Evolutionary conservation across 768 basidiomycete genomes (phyloP).

Genomic region (Calocera cornea): DNA sequence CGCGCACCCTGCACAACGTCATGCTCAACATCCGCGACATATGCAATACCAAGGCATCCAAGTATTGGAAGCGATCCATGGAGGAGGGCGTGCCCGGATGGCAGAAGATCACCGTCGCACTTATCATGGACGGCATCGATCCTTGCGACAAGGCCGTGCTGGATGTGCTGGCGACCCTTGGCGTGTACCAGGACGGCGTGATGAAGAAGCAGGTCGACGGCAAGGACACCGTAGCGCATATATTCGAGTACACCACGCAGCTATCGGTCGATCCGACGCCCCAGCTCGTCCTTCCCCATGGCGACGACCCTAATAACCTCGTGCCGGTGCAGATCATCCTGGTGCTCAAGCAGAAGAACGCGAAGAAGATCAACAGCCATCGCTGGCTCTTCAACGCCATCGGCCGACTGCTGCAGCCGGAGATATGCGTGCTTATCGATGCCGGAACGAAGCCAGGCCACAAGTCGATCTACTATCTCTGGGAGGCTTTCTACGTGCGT

Average conservation of each 20-base stretch:
- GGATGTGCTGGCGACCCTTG: constrained; percentile 76
- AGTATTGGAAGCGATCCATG: constrained; percentile 73
- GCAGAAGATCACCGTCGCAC: constrained; percentile 81
- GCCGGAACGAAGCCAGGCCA: constrained; percentile 95
- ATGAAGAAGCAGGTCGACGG: constrained; percentile 72
- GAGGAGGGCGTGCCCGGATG: constrained; percentile 77
- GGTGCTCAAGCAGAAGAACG: constrained; percentile 83
- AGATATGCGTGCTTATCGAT: constrained; percentile 83
- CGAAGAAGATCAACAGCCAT: constrained; percentile 93
- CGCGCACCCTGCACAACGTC: constrained; percentile 73
- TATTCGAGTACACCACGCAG: constrained; percentile 98
- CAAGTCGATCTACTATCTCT: constrained; percentile 89
- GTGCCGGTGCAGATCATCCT: constrained; percentile 88
- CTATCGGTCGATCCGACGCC: constrained; percentile 85
- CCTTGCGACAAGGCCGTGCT: constrained; percentile 83
- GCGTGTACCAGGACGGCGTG: constrained; percentile 87
- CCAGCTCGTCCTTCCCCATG: constrained; percentile 78
- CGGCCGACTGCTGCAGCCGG: constrained; percentile 71
- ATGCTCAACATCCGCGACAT: constrained; percentile 97
- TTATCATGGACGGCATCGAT: constrained; percentile 77
- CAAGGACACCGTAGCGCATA: constrained; percentile 82
- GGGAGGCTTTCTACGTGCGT: constrained; percentile 65
- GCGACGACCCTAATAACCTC: constrained; percentile 80
- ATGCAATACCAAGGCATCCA: constrained; percentile 88
- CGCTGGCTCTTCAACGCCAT: constrained; percentile 95